These are phyloP conservation scores for Neurospora africana DNA, from an alignment of 495 filamentous ascomycete genomes.

Conservation along the genomic window DNA sequence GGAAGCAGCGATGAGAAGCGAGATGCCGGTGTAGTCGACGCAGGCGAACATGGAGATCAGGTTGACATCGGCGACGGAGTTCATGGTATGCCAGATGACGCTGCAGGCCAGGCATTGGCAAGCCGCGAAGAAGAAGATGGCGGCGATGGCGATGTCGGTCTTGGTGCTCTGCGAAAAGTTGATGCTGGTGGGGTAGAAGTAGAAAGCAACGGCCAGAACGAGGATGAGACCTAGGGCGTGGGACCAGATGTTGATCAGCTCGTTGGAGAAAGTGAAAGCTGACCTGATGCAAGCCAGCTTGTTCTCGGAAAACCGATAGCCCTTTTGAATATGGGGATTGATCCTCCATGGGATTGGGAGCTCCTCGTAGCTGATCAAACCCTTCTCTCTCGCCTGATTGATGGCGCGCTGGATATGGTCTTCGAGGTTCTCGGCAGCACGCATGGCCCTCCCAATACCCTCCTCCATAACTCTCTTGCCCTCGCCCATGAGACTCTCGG, in stretches of 20 bases:
- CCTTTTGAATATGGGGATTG: slow-evolving; percentile 83
- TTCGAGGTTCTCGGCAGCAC: slow-evolving; percentile 63
- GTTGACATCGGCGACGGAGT: slow-evolving; percentile 77
- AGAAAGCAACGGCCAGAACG: slow-evolving; percentile 84
- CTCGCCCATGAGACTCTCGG: slow-evolving; percentile 62
- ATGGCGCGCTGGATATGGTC: slow-evolving; percentile 77
- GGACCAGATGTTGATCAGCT: slow-evolving; percentile 96
- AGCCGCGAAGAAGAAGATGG: slow-evolving; percentile 93
- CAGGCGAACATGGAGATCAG: slow-evolving; percentile 94
- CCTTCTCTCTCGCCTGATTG: slow-evolving; percentile 63
- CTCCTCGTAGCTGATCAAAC: slow-evolving; percentile 79
- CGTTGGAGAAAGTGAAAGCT: slow-evolving; percentile 76
- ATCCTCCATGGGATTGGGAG: slow-evolving; percentile 87
- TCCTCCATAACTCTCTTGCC: slow-evolving; percentile 69
- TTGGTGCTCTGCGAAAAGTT: slow-evolving; percentile 82
- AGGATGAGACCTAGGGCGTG: slow-evolving; percentile 80
- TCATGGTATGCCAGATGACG: slow-evolving; percentile 97
- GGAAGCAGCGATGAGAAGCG: slow-evolving; percentile 85
- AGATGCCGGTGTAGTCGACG: slow-evolving; percentile 98
- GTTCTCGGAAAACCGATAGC: slow-evolving; percentile 87
- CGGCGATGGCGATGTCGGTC: slow-evolving; percentile 77
- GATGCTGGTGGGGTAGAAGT: slow-evolving; percentile 82
- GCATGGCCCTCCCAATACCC: slow-evolving; percentile 66
- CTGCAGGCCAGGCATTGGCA: slow-evolving; percentile 94
- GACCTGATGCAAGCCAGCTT: slow-evolving; percentile 80